Evolutionary conservation across 352 stramenopile genomes (phyloP).

Genomic region (Globisporangium parvum): DNA sequence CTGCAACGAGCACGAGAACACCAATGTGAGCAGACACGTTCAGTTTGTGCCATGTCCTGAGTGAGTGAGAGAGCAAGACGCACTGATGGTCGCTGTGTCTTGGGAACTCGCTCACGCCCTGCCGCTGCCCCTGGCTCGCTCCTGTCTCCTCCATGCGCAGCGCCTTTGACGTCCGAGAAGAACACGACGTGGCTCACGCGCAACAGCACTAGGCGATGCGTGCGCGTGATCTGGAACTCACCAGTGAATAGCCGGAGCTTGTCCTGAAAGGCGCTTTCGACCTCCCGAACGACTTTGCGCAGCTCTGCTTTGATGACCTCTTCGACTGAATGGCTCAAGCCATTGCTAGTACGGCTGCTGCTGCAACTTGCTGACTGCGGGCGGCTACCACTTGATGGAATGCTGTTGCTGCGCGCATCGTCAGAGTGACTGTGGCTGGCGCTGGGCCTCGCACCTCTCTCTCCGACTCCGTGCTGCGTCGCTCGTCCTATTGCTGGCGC

Average conservation of each 20-base stretch:
- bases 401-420: neutral
- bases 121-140: neutral
- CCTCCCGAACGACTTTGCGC: slow-evolving; percentile 31
- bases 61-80: neutral
- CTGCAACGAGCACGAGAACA: neutral
- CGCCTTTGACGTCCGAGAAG: slow-evolving; percentile 34
- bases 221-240: slow-evolving; percentile 54
- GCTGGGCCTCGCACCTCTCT: neutral
- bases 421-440: neutral
- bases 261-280: slow-evolving; percentile 36
- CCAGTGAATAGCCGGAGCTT: slow-evolving; percentile 38
- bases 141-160: neutral
- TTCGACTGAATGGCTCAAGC: slow-evolving; percentile 16
- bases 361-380: neutral
- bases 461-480: neutral
- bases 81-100: slow-evolving; percentile 14
- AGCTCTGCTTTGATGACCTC: slow-evolving; percentile 49
- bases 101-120: neutral
- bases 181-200: slow-evolving; percentile 51
- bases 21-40: neutral
- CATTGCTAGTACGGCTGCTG: too few relatives aligned
- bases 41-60: too few relatives aligned
- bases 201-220: slow-evolving; percentile 46
- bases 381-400: neutral
- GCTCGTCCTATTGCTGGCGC: neutral